Base-by-base conservation (phyloP, 2,329 filamentous ascomycete genomes). In the Fusarium xylarioides region DNA sequence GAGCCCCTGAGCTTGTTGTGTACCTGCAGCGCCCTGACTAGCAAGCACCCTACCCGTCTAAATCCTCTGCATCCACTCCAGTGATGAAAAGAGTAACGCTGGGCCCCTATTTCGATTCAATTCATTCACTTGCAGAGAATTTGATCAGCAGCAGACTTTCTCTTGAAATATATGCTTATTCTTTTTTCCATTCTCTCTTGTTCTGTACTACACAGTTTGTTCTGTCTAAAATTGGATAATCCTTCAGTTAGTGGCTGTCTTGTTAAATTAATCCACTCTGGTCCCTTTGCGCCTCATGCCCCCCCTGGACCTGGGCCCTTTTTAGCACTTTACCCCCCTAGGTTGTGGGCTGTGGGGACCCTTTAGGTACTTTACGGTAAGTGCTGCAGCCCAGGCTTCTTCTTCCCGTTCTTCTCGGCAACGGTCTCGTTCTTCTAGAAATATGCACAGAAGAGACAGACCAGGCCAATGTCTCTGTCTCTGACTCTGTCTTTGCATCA, bases 211-310 rank as follows among this genome's bases (percentile, higher is more conserved):
- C 35, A 50, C 35, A 35, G 18, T 35, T 47, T 66, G 44, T 52
- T 28, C 37, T 15, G 43, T 70, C 67, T 68, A 71, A 71, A 68
- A 74, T 74, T 74, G 63, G 68, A 52, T 26, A 15, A 28, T 53
- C 19, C 49, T 28, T 37, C 23, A 38, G 23, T 16, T 26, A 35
- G 34, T 21, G 50, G 55, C 37, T 66, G 57, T 64, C 72, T 60
- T 35, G 38, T 61, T 59, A 73, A 75, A 75, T 70, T 68, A 70
- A 49, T 12, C 63, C 69, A 75, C 69, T 56, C 47, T 71, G 46
- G 63, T 67, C 59, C 56, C 49, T 71, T 62, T 67, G 43, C 57
- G 71, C 64, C 71, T 74, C 59, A 62, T 64, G 61, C 67, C 55
- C 70, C 66, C 62, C 62, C 59, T 35, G 34, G n/a, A 28, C 9